phyloP scores from a whole-genome alignment of 148 eudicot genomes.

The Rhododendron simsii region DNA sequence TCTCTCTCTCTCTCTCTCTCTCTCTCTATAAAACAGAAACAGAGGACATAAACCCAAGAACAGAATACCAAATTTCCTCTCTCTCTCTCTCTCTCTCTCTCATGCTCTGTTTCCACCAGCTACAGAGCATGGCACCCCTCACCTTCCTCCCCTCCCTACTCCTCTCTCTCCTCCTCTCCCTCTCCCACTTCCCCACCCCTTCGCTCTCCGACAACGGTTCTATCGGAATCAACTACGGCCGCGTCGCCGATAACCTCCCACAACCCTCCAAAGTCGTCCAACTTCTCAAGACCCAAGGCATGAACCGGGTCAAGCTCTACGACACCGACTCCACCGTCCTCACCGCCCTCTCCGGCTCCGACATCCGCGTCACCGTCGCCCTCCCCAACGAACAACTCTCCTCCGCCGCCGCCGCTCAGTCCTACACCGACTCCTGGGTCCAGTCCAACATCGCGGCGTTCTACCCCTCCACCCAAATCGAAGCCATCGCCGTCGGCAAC shows the following conservation, averaged over 20 bases:
- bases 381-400: slow-evolving; percentile 74
- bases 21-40: neutral
- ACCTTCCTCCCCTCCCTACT: neutral
- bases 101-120: neutral
- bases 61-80: neutral
- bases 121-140: slow-evolving; percentile 2
- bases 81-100: neutral
- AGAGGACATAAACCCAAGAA: neutral
- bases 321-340: slow-evolving; percentile 46
- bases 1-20: neutral
- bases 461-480: slow-evolving; percentile 38
- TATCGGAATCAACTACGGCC: slow-evolving; percentile 78
- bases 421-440: slow-evolving; percentile 75
- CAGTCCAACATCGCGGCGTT: slow-evolving; percentile 41
- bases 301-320: slow-evolving; percentile 60
- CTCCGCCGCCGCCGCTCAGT: slow-evolving; percentile 50
- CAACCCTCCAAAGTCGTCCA: slow-evolving; percentile 56
- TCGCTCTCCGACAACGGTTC: slow-evolving; percentile 28
- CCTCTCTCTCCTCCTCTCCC: neutral
- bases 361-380: slow-evolving; percentile 38
- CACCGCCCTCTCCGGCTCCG: slow-evolving; percentile 37
- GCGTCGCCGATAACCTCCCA: slow-evolving; percentile 74
- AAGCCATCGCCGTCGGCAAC: slow-evolving; percentile 79
- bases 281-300: slow-evolving; percentile 60
- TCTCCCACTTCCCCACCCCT: neutral